phyloP scores from a whole-genome alignment of 2,329 filamentous ascomycete species.

The Emmonsia crescens region DNA sequence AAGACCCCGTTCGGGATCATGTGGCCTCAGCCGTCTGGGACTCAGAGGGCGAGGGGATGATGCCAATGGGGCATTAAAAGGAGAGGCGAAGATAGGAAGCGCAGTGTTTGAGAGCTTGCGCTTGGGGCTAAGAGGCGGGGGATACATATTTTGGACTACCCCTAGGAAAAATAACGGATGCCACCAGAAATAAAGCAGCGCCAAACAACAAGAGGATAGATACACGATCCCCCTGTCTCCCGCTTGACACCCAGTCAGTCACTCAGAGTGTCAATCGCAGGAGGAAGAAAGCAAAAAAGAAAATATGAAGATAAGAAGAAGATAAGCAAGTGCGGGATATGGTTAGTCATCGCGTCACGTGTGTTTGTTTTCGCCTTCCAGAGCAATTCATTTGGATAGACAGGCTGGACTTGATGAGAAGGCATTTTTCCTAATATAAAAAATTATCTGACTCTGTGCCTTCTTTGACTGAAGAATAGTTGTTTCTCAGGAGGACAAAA shows the following conservation, averaged over 20 bases:
- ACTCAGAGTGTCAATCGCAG: constrained; percentile 16
- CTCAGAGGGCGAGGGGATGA: background rate
- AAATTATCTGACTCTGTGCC: background rate
- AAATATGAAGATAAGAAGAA: no score
- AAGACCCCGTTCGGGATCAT: background rate
- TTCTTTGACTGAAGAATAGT: background rate
- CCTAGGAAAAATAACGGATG: background rate
- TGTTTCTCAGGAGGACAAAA: background rate
- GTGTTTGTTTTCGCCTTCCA: background rate
- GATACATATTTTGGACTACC: constrained; percentile 5
- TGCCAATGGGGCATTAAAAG: background rate
- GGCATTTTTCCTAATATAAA: background rate
- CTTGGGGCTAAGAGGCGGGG: constrained; percentile 4
- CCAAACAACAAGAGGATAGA: background rate
- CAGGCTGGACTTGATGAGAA: background rate
- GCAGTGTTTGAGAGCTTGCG: background rate
- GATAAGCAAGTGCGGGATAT: background rate
- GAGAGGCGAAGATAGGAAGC: background rate
- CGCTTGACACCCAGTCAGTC: background rate
- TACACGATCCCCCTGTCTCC: background rate
- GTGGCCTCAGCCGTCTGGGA: background rate
- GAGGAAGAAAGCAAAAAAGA: constrained; percentile 27
- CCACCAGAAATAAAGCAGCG: background rate
- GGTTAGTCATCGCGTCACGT: constrained; percentile 1
- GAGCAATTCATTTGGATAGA: background rate